A percentile compares a stretch with the other conserved stretches of the same genome.
Conservation (phyloP, 257 asterid species). For the Solanum microdontum region DNA sequence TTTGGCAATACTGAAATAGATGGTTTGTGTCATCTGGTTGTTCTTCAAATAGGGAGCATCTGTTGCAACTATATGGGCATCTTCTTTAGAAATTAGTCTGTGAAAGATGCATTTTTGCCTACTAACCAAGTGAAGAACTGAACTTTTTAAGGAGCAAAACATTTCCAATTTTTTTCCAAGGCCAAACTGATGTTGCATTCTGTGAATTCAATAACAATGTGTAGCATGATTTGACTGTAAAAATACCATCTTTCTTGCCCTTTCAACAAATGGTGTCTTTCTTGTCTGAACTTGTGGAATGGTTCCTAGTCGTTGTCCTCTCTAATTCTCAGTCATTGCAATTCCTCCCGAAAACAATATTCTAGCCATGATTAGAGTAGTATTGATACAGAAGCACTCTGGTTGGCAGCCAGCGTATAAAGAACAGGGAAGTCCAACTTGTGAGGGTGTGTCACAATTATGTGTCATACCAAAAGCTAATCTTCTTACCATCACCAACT, state of each 20-base stretch:
- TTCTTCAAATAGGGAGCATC: not conserved
- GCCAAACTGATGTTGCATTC: not conserved
- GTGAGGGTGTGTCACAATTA: not conserved
- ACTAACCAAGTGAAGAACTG: not conserved
- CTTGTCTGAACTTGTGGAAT: not conserved
- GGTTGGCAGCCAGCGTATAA: not conserved
- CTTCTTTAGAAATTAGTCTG: not conserved
- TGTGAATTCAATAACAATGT: not conserved
- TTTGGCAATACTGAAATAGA: not conserved
- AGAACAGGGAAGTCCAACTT: not conserved
- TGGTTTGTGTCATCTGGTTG: not conserved
- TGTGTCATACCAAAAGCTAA: not conserved
- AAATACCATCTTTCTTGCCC: not conserved
- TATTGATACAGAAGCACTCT: not conserved
- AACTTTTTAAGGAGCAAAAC: not conserved
- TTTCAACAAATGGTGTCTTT: not conserved
- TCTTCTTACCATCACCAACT: not conserved
- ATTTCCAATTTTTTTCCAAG: not conserved
- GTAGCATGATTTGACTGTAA: not conserved
- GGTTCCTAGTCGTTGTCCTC: not conserved
- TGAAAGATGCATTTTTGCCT: not conserved
- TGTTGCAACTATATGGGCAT: not conserved
- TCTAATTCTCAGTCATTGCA: not conserved
- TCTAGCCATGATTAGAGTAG: not conserved
- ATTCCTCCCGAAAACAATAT: no score